Evolutionary conservation across 352 stramenopile species (phyloP).

Genomic region (Phytophthora syringae): DNA sequence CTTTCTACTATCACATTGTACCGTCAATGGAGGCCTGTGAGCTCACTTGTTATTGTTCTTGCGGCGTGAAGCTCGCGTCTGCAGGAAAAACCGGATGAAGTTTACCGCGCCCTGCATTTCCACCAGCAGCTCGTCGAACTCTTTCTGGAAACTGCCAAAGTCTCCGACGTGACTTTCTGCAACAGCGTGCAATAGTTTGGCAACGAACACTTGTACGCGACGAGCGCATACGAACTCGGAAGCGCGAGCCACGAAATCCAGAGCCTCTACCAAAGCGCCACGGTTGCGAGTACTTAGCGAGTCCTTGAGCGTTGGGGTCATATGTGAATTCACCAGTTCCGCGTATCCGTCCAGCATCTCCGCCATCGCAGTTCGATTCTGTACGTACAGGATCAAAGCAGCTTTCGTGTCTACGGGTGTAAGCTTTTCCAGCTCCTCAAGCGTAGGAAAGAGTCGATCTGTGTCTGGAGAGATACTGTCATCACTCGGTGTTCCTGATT

Average conservation of each 20-base stretch:
- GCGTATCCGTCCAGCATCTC: slow-evolving; percentile 80
- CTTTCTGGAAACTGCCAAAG: slow-evolving; percentile 27
- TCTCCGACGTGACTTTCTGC: slow-evolving; percentile 55
- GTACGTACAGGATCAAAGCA: slow-evolving; percentile 56
- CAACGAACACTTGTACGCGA: slow-evolving; percentile 69
- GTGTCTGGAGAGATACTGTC: slow-evolving; percentile 17
- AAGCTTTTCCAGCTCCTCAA: slow-evolving; percentile 59
- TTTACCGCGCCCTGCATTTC: slow-evolving; percentile 34
- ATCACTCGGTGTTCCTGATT: slow-evolving; percentile 39
- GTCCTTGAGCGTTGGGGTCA: slow-evolving; percentile 47
- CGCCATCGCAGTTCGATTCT: slow-evolving; percentile 61
- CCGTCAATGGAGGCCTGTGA: background rate
- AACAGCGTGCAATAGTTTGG: slow-evolving; percentile 62
- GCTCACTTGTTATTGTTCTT: slow-evolving; percentile 19
- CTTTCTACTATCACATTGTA: background rate
- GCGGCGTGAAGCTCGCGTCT: slow-evolving; percentile 13
- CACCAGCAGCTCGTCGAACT: slow-evolving; percentile 30
- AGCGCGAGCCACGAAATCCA: slow-evolving; percentile 70
- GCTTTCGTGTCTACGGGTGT: slow-evolving; percentile 68
- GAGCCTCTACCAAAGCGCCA: slow-evolving; percentile 58
- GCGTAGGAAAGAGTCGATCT: slow-evolving; percentile 52
- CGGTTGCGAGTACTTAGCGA: slow-evolving; percentile 53
- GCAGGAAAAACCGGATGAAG: slow-evolving; percentile 40
- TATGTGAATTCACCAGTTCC: slow-evolving; percentile 60
- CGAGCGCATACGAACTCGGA: slow-evolving; percentile 77